Evolutionary conservation across 164 flowering plant genomes (phyloP), one percentile per base, ranked within the genome.

Genomic region (Litsea cubeba): DNA sequence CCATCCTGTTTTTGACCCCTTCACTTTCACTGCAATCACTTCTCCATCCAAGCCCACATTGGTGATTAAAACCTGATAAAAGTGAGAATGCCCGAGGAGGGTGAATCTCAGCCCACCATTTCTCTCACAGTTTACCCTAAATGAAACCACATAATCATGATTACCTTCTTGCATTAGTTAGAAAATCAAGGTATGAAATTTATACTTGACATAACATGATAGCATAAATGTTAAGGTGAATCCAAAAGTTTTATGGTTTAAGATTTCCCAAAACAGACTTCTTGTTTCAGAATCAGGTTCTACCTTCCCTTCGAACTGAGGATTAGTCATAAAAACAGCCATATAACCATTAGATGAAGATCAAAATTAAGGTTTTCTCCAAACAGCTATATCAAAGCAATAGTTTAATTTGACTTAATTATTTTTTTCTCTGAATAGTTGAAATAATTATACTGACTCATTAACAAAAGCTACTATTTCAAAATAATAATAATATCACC

Each of bases 1-100:
- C 98, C 98, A 90, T 28, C 92, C 92, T 12, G 97, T 93, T 75
- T 71, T 89, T 32, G 97, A 85, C 67, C 97, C 98, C 81, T 93
- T 93, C 78, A 93, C 88, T 79, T 88, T 90, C 68, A 88, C 91
- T 11, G 86, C 90, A 22, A 81, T 79, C 12, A 88, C 88, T 78
- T 88, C 95, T 6, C 98, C 97, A 72, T 87, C 95, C 69, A 75
- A 50, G 0, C 89, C 95, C 0, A 90, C 98, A 76, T 93, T 91
- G 72, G 86, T 84, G 71, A 90, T 83, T 69, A 93, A 79, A n/a
- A 90, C 93, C 75, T 84, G 89, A 71, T 75, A 80, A 81, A 83
- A 93, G 77, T 82, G 75, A 70, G 82, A 74, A 70, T 75, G 81
- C 63, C 95, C 98, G 22, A 78, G 79, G 71, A 90, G 40, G 3